Evolutionary conservation across 192 early-diverging fungal species (phyloP).

Genomic region (Gaertneriomyces semiglobifer): DNA sequence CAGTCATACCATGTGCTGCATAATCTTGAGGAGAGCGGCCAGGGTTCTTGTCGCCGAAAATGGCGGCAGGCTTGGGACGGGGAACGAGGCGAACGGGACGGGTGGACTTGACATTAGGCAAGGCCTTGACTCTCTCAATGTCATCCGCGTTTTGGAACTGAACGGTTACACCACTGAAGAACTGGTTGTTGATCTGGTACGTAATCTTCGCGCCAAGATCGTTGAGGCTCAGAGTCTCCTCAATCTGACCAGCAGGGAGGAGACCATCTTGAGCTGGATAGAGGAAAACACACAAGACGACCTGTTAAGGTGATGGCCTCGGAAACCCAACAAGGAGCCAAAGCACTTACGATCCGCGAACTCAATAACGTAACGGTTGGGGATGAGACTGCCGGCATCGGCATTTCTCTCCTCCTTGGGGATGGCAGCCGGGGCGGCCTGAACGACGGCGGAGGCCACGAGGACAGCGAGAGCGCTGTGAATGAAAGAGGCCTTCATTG

Average conservation of each 20-base stretch:
- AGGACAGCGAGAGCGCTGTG: slow-evolving; percentile 2
- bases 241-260: too few species aligned
- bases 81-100: slow-evolving; percentile 15
- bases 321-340: neutral
- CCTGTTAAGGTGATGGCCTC: neutral
- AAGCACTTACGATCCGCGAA: neutral
- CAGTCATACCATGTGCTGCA: slow-evolving; percentile 30
- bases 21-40: neutral
- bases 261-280: too few species aligned
- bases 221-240: too few species aligned
- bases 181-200: neutral
- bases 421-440: slow-evolving; percentile 8
- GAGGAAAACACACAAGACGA: neutral
- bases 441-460: slow-evolving; percentile 3
- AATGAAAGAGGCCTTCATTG: slow-evolving; percentile 1
- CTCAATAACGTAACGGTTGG: neutral
- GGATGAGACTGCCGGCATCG: neutral
- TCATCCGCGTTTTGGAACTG: slow-evolving; percentile 1
- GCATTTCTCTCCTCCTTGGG: neutral
- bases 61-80: slow-evolving; percentile 9
- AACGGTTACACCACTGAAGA: slow-evolving; percentile 18
- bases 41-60: neutral
- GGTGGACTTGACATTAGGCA: slow-evolving; percentile 1
- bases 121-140: slow-evolving; percentile 2
- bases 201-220: neutral